Conservation (phyloP, 2,329 filamentous ascomycete species). For the Aspergillus bombycis region DNA sequence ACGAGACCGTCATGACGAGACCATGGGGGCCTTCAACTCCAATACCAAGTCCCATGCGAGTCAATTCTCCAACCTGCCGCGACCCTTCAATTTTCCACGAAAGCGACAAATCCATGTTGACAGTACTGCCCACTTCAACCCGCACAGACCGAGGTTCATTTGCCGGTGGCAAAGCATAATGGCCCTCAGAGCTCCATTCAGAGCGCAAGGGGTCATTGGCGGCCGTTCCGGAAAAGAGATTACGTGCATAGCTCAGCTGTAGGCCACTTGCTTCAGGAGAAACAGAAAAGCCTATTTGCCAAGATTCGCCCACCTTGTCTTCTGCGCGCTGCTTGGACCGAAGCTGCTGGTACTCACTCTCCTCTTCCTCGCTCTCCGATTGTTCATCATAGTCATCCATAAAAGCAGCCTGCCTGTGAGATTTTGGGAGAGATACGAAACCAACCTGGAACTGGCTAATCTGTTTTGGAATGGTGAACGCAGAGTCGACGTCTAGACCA, state of each 20-base stretch:
- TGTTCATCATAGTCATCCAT: constrained; percentile 29
- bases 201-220: constrained; percentile 37
- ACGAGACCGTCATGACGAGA: constrained; percentile 42
- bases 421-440: constrained; percentile 32
- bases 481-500: constrained; percentile 25
- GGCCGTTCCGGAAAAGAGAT: constrained; percentile 40
- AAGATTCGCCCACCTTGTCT: constrained; percentile 34
- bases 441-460: constrained; percentile 40
- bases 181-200: constrained; percentile 46
- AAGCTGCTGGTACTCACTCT: constrained; percentile 17
- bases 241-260: constrained; percentile 39
- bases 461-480: constrained; percentile 23
- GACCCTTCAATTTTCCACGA: constrained; percentile 41
- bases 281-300: constrained; percentile 35
- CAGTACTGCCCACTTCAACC: constrained; percentile 34
- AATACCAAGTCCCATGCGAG: constrained; percentile 43
- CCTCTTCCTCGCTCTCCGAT: constrained; percentile 25
- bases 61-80: constrained; percentile 42
- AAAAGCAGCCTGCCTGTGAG: constrained; percentile 11
- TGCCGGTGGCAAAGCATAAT: constrained; percentile 35
- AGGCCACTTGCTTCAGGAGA: constrained; percentile 34
- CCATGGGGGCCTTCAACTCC: constrained; percentile 39
- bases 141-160: constrained; percentile 37
- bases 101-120: constrained; percentile 33
- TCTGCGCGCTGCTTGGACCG: constrained; percentile 24